Evolutionary conservation across 2,329 filamentous ascomycete species (phyloP), one percentile per base, ranked within the genome.

Genomic region (Coniella vitis): DNA sequence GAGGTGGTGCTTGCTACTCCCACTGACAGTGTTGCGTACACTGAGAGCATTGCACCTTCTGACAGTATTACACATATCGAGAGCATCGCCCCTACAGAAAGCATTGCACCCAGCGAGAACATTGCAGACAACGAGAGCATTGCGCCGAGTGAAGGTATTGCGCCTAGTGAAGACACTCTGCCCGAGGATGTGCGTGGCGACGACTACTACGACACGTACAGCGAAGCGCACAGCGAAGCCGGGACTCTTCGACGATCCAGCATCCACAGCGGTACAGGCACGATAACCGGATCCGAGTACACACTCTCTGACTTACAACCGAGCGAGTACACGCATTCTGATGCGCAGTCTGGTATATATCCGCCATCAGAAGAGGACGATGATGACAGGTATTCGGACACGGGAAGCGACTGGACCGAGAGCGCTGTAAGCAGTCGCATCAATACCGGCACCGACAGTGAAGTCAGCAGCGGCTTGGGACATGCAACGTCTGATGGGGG

Each of bases 211-310:
- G 40, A 42, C 14, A 51, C 42, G 4, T 39, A 51, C 9, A 41
- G 40, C 17, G 65, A 65, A 21, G 63, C 60, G 7, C 66, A 63
- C 8, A 81, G 75, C 57, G 80, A 85, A 31, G 62, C 67, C 2
- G 72, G 69, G 19, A 78, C 72, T 5, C 61, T 76, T 49, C 65
- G 76, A 37, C 64, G 74, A 49, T 69, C 66, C 36, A 77, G 73
- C 55, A 19, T 58, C 19, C 43, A 39, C 7, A 45, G 39, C 31
- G 43, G 46, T 22, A 36, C 48, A 19, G 47, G 12, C n/a, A 45
- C 47, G 10, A 17, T 44, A 3, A 45, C 51, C n/a, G 51, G 45
- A 1, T 51, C 51, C 4, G 51, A 47, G 13, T 52, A 51, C 25
- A 43, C 45, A n/a, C 41, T 45, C 21, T 43, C 38, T 25, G 38